phyloP scores from a whole-genome alignment of 768 basidiomycete genomes.

The Russula vinacea region DNA sequence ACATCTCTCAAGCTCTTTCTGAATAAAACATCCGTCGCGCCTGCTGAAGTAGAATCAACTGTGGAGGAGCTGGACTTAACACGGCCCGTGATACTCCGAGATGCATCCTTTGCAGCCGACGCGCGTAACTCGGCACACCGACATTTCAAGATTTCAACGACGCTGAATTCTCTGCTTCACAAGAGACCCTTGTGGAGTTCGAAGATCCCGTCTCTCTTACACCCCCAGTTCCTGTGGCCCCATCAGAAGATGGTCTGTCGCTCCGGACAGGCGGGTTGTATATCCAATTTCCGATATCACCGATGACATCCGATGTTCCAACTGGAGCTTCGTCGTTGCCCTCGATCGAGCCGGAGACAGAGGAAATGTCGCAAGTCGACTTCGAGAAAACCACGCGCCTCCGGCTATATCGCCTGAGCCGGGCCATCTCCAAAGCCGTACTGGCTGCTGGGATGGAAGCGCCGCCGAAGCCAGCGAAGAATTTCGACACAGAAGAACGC shows the following conservation, averaged over 20 bases:
- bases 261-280: conserved; percentile 30
- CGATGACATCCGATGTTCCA: conserved; percentile 15
- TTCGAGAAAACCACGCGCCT: conserved; percentile 23
- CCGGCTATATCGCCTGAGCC: conserved; percentile 23
- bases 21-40: neutral
- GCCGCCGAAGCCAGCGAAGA: conserved; percentile 18
- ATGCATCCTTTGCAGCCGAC: conserved; percentile 19
- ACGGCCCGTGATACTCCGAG: conserved; percentile 20
- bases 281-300: conserved; percentile 23
- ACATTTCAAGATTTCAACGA: conserved; percentile 27
- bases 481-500: conserved; percentile 21
- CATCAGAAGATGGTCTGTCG: conserved; percentile 21
- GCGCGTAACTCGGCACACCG: conserved; percentile 25
- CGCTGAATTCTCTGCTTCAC: conserved; percentile 22
- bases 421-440: conserved; percentile 31
- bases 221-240: neutral
- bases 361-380: conserved; percentile 4
- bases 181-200: conserved; percentile 28
- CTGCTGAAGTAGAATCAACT: neutral
- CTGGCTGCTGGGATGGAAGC: conserved; percentile 30
- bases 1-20: conserved; percentile 27
- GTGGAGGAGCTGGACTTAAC: conserved; percentile 1
- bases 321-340: conserved; percentile 5
- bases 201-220: conserved; percentile 6
- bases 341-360: conserved; percentile 8